Evolutionary conservation across 2,329 filamentous ascomycete species (phyloP).

Genomic region (Alternaria sp.): DNA sequence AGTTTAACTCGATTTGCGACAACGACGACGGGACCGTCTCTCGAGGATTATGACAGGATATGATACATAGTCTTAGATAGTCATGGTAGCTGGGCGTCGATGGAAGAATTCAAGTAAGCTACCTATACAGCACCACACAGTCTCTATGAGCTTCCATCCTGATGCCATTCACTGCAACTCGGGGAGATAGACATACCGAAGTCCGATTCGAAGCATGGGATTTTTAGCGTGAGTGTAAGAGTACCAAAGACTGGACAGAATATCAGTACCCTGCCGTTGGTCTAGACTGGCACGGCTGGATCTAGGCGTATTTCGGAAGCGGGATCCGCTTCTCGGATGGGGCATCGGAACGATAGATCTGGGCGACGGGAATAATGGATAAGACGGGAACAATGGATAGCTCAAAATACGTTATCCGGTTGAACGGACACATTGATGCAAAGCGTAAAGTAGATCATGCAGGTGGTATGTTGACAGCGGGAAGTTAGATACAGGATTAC

Average conservation of each 20-base stretch:
- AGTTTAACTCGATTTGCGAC: not conserved
- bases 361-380: not conserved
- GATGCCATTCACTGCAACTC: not conserved
- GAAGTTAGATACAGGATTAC: not conserved
- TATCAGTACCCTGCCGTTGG: not conserved
- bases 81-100: not conserved
- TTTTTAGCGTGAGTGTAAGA: not conserved
- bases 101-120: not conserved
- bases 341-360: not conserved
- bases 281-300: not conserved
- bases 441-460: not conserved
- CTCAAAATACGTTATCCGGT: not conserved
- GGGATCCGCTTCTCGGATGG: not conserved
- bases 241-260: not conserved
- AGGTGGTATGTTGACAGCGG: not conserved
- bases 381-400: not conserved
- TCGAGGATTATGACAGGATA: not conserved
- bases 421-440: not conserved
- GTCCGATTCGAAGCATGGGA: not conserved
- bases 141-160: not conserved
- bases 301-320: not conserved
- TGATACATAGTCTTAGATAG: not conserved
- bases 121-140: not conserved
- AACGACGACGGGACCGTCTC: not conserved
- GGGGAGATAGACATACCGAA: not conserved